These are phyloP conservation scores for Saururus chinensis DNA, from an alignment of 164 flowering plant species.

Conservation along the genomic window DNA sequence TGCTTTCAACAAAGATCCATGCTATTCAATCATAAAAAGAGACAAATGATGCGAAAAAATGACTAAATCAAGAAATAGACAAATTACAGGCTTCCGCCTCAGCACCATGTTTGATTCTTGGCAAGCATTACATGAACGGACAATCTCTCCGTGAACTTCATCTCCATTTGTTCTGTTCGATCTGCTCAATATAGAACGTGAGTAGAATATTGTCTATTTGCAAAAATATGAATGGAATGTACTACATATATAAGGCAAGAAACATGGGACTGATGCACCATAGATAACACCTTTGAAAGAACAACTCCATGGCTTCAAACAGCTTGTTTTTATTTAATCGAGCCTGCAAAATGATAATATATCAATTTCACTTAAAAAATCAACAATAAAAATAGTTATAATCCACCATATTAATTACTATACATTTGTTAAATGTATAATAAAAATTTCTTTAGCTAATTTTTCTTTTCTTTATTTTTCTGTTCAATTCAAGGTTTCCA, in stretches of 20 bases:
- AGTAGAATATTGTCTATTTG: not conserved
- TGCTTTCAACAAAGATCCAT: not conserved
- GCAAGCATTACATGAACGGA: slow-evolving; percentile 63
- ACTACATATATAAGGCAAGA: not conserved
- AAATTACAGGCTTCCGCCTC: slow-evolving; percentile 49
- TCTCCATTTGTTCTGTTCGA: slow-evolving; percentile 47
- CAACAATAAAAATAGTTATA: no score
- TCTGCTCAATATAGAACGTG: slow-evolving; percentile 17
- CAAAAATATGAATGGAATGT: not conserved
- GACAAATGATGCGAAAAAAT: not conserved
- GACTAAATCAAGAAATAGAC: not conserved
- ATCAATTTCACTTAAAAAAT: not conserved
- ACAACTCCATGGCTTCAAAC: slow-evolving; percentile 79
- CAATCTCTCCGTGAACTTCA: slow-evolving; percentile 49
- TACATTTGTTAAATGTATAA: no score
- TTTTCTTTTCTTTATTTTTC: no score
- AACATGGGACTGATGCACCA: not conserved
- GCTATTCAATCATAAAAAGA: not conserved
- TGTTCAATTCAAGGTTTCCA: no score
- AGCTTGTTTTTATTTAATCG: slow-evolving; percentile 66
- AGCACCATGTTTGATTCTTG: slow-evolving; percentile 75
- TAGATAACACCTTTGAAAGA: slow-evolving; percentile 63
- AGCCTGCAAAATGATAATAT: slow-evolving; percentile 38
- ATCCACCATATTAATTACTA: no score
- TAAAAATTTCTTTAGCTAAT: no score